Evolutionary conservation across 106 monocot species (phyloP).

Genomic region (Dioscorea zingiberensis): DNA sequence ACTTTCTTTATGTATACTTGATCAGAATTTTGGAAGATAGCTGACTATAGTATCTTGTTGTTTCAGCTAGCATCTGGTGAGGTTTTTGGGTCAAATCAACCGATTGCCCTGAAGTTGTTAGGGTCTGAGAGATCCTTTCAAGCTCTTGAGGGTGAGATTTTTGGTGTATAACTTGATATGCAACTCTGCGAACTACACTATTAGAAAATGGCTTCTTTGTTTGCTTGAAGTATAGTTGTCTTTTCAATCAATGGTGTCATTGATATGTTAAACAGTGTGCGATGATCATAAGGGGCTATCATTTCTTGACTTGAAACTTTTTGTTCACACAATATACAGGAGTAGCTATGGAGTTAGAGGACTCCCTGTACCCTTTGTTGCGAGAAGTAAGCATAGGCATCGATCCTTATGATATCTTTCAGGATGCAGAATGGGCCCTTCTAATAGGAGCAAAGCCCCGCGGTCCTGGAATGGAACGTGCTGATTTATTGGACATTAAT

Average conservation of each 20-base stretch:
- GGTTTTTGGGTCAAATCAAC: slow-evolving; percentile 90
- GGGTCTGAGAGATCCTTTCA: slow-evolving; percentile 94
- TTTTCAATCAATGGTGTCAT: too few species aligned
- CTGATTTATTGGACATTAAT: slow-evolving; percentile 89
- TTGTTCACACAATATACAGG: slow-evolving; percentile 29
- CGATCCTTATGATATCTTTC: slow-evolving; percentile 78
- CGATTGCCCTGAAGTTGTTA: slow-evolving; percentile 75
- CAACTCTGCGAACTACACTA: too few species aligned
- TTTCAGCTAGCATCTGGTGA: slow-evolving; percentile 96
- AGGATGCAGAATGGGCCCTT: slow-evolving; percentile 95
- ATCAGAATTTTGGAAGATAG: background rate
- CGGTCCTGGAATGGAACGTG: slow-evolving; percentile 98
- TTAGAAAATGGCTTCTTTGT: too few species aligned
- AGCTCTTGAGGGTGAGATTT: slow-evolving; percentile 83
- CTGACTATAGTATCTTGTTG: background rate
- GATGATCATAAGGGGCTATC: too few species aligned
- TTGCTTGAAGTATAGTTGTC: too few species aligned
- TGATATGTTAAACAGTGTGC: too few species aligned
- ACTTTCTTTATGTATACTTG: too few species aligned
- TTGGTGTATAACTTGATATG: background rate
- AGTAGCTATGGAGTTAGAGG: slow-evolving; percentile 98
- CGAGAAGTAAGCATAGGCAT: slow-evolving; percentile 91
- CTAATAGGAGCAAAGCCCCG: slow-evolving; percentile 87
- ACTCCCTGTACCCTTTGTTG: slow-evolving; percentile 86
- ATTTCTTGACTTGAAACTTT: too few species aligned